Evolutionary conservation across 140 eudicot species (phyloP), one percentile per base, ranked within the genome.

Genomic region (Flaveria floridana): DNA sequence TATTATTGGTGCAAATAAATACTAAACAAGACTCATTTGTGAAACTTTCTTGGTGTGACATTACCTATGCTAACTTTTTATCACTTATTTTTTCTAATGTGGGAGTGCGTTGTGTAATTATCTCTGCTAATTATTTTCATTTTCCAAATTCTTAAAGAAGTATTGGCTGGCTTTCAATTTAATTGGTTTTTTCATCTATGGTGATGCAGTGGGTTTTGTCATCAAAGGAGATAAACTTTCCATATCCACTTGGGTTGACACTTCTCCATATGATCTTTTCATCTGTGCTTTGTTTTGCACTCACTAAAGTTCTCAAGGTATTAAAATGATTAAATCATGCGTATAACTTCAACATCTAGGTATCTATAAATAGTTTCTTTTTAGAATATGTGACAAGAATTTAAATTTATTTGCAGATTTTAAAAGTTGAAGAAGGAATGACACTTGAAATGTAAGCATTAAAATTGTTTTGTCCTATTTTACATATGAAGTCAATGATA

Each of bases 191-290:
- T 79, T 46, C 34, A 8, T 65, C 13, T 48, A 64, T 18, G 80
- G 37, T 7, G 25, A 37, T 90, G 92, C 96, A 94, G 99, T 94
- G 97, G 97, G 97, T 94, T 81, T 76, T 94, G 86, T 94, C 99
- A 48, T 94, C 99, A 13, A 90, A 94, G 89, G 99, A 90, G 78
- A 88, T 94, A 79, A 94, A 94, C 81, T 94, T 94, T 72, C 99
- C 99, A 14, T 94, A 90, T 72, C 99, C 99, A 70, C 99, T 94
- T 76, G 99, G 91, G 65, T 81, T 94, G 82, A 90, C 99, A 20
- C 90, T 94, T 26, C 96, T 94, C 82, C 99, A 94, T 83, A 94
- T 94, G 99, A 78, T 88, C 53, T 94, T 94, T 82, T 94, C 99
- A 58, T 94, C 97, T 19, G 91, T 88, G n/a, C 78, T 94, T 16